These are phyloP conservation scores for Cardamine chenopodiifolia DNA, from an alignment of 345 rosid genomes.

Conservation along the genomic window DNA sequence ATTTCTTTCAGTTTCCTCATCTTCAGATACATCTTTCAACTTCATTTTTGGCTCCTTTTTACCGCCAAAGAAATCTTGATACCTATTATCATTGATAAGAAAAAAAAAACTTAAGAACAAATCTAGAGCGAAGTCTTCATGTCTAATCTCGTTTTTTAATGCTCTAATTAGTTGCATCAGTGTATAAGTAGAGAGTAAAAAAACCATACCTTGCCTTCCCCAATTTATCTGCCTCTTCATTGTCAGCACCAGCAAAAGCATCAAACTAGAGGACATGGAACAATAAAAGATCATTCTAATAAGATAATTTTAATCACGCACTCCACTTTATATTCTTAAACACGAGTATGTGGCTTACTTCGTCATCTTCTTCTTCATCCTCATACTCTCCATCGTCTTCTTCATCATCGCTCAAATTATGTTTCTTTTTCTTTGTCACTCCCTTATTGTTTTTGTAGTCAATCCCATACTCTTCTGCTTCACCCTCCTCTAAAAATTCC, in stretches of 20 bases:
- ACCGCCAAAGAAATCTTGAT: constrained; percentile 76
- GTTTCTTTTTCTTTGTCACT: constrained; percentile 38
- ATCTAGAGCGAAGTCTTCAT: background rate
- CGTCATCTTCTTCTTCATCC: constrained; percentile 33
- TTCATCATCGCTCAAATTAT: constrained; percentile 42
- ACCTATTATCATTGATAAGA: constrained; percentile 46
- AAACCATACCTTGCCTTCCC: constrained; percentile 51
- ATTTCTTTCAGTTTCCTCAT: constrained; percentile 48
- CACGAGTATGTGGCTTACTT: constrained; percentile 27
- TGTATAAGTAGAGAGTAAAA: constrained; percentile 14
- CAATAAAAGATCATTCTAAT: constrained; percentile 3
- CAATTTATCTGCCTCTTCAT: constrained; percentile 47
- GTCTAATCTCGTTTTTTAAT: background rate
- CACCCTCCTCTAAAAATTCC: constrained; percentile 71
- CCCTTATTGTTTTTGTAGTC: constrained; percentile 49
- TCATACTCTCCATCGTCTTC: constrained; percentile 33
- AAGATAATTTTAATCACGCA: background rate
- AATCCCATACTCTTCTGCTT: constrained; percentile 73
- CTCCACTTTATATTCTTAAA: background rate
- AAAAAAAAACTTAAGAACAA: background rate
- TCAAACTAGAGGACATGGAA: constrained; percentile 52
- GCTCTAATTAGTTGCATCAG: background rate
- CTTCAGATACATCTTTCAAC: constrained; percentile 48
- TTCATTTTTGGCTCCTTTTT: constrained; percentile 48
- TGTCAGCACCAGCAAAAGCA: constrained; percentile 48